phyloP scores from a whole-genome alignment of 139 green algal genomes.

The Limnomonas spitsbergensis region DNA sequence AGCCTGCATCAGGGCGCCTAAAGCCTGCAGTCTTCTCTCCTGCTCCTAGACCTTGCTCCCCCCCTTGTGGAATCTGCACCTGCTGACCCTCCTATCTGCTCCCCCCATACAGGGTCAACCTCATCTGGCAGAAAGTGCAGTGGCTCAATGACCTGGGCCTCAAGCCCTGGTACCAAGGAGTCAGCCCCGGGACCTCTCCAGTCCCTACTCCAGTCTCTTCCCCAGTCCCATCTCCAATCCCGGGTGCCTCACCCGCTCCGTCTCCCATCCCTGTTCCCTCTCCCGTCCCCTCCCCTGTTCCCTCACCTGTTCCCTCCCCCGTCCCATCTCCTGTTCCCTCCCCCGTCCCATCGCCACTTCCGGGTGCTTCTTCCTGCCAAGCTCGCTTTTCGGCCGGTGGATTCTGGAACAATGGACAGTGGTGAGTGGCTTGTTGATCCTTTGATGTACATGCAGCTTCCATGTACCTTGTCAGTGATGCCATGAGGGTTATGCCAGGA shows the following conservation, averaged over 20 bases:
- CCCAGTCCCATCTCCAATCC: background rate
- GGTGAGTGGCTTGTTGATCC: too few species aligned
- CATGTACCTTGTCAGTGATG: too few species aligned
- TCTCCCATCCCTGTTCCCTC: background rate
- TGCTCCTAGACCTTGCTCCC: too few species aligned
- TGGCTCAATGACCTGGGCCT: conserved; percentile 33
- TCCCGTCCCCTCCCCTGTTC: background rate
- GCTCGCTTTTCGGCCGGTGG: too few species aligned
- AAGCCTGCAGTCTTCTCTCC: too few species aligned
- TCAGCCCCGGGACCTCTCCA: background rate
- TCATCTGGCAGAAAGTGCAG: conserved; percentile 37
- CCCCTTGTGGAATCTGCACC: too few species aligned
- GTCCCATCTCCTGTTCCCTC: background rate
- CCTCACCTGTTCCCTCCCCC: background rate
- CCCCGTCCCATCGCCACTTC: background rate
- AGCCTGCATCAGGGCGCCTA: too few species aligned
- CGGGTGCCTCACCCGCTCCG: background rate
- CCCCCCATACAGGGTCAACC: conserved; percentile 23
- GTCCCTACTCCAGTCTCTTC: background rate
- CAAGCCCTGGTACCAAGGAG: conserved; percentile 30
- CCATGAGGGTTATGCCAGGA: too few species aligned
- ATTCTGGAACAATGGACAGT: too few species aligned
- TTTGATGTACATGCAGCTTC: too few species aligned
- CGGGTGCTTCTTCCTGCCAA: background rate
- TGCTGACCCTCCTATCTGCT: too few species aligned